phyloP scores from a whole-genome alignment of 352 stramenopile genomes.

The Pythium insidiosum region DNA sequence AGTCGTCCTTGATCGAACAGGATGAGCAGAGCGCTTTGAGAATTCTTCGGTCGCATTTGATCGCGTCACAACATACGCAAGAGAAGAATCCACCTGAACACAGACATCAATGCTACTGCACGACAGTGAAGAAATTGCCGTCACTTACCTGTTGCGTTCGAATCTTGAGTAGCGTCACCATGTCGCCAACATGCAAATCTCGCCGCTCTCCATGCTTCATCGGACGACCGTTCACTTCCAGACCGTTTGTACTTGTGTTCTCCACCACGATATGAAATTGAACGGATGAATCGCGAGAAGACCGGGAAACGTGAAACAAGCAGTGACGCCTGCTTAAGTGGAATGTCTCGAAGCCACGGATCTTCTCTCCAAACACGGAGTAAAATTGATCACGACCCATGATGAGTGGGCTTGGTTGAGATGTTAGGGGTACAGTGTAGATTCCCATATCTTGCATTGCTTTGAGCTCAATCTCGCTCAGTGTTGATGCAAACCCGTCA shows the following conservation, averaged over 20 bases:
- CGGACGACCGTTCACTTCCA: constrained; percentile 43
- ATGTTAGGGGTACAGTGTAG: constrained; percentile 28
- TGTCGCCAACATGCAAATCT: constrained; percentile 45
- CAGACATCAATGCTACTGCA: not conserved
- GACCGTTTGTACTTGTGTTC: constrained; percentile 68
- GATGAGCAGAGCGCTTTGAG: no score
- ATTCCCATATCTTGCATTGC: constrained; percentile 40
- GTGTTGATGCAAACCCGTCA: constrained; percentile 26
- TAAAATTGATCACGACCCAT: constrained; percentile 50
- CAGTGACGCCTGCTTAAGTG: constrained; percentile 57
- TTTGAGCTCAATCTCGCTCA: constrained; percentile 34
- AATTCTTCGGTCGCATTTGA: no score
- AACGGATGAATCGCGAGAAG: constrained; percentile 18
- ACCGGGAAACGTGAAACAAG: constrained; percentile 42
- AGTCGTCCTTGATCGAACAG: no score
- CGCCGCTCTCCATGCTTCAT: constrained; percentile 34
- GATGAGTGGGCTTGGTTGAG: constrained; percentile 16
- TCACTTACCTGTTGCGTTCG: constrained; percentile 28
- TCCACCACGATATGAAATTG: constrained; percentile 41
- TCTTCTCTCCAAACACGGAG: constrained; percentile 58
- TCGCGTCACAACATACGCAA: constrained; percentile 5
- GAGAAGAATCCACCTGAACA: not conserved
- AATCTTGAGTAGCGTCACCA: constrained; percentile 49
- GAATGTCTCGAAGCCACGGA: constrained; percentile 41
- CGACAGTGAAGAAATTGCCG: not conserved